Evolutionary conservation across 73 alveolate species (phyloP).

Genomic region (Paramecium pentaurelia): DNA sequence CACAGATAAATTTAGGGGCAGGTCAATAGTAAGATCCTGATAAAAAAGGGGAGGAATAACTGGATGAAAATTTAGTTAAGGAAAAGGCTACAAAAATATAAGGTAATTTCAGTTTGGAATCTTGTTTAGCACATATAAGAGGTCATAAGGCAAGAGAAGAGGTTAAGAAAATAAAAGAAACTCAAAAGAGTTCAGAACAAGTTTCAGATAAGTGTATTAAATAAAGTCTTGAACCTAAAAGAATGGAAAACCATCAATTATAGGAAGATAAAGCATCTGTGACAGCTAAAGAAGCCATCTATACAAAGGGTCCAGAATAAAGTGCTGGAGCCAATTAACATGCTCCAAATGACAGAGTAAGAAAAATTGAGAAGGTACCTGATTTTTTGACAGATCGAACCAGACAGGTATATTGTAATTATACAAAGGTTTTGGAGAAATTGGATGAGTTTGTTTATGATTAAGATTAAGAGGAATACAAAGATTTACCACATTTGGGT

Average conservation of each 20-base stretch:
- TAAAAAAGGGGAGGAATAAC: background rate
- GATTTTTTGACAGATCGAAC: background rate
- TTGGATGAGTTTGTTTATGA: constrained; percentile 49
- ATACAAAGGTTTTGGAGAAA: background rate
- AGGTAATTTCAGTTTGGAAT: background rate
- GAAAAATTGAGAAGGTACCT: background rate
- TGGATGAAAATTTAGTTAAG: background rate
- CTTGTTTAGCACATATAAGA: background rate
- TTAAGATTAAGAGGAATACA: constrained; percentile 47
- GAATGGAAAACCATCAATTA: background rate
- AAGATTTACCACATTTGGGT: constrained; percentile 51
- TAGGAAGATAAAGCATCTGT: background rate
- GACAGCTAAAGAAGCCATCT: background rate
- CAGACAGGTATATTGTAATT: background rate
- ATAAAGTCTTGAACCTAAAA: background rate
- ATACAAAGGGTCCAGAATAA: background rate
- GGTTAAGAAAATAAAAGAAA: background rate
- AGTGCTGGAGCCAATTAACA: background rate
- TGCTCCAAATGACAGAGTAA: constrained; percentile 24
- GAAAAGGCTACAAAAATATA: constrained; percentile 7
- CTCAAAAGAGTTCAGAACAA: background rate
- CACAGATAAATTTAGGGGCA: background rate
- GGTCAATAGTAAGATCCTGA: background rate
- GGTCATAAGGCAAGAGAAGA: constrained; percentile 1
- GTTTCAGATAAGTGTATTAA: background rate